These are phyloP conservation scores for Metschnikowia sp. DNA, from an alignment of 805 yeast genomes.

Conservation along the genomic window DNA sequence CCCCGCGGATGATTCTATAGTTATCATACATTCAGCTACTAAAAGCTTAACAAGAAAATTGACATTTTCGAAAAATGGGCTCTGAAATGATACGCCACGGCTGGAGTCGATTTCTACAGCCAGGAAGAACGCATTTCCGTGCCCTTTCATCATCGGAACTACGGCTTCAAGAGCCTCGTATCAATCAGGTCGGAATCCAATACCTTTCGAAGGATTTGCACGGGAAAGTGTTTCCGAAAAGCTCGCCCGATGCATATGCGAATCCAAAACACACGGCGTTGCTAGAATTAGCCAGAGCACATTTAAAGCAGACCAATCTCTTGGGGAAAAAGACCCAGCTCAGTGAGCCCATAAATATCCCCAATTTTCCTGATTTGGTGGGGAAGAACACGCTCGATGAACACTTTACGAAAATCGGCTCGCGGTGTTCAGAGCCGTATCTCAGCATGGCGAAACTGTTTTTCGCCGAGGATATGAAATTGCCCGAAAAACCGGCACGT, in stretches of 20 bases:
- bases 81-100: slow-evolving; percentile 3
- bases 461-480: slow-evolving; percentile 21
- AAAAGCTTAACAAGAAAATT: too few relatives aligned
- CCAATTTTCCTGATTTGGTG: slow-evolving; percentile 65
- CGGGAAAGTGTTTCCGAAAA: slow-evolving; percentile 54
- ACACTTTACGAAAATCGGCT: slow-evolving; percentile 76
- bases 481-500: slow-evolving; percentile 44
- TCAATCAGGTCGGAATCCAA: slow-evolving; percentile 80
- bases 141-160: not conserved
- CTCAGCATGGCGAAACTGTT: slow-evolving; percentile 47
- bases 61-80: not conserved
- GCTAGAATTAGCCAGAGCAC: slow-evolving; percentile 52
- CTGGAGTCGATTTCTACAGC: not conserved
- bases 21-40: too few relatives aligned
- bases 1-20: too few relatives aligned
- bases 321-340: slow-evolving; percentile 70
- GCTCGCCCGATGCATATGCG: slow-evolving; percentile 24
- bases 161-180: slow-evolving; percentile 42
- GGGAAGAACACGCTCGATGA: slow-evolving; percentile 72
- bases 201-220: slow-evolving; percentile 61
- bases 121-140: not conserved
- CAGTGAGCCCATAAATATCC: slow-evolving; percentile 52
- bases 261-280: slow-evolving; percentile 30
- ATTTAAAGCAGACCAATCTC: slow-evolving; percentile 60
- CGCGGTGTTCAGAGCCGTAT: slow-evolving; percentile 57